Conservation (phyloP, 169 alveolate genomes). For the Plasmodium cynomolgi region DNA sequence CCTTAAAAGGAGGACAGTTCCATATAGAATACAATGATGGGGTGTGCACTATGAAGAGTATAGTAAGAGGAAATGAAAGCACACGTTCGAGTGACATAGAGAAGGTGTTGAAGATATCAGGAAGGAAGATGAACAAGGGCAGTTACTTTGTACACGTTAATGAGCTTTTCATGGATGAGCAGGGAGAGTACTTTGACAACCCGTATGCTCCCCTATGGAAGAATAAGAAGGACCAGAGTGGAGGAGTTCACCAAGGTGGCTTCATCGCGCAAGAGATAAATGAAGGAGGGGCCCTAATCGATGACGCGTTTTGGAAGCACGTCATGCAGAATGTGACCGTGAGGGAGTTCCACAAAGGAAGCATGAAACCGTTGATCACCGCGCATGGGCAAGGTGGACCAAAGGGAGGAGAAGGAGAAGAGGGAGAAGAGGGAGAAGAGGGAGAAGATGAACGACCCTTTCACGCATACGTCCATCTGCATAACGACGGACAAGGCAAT, state of each 20-base stretch:
- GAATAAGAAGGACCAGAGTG: not conserved
- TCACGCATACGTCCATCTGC: not conserved
- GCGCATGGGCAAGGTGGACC: not conserved
- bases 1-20: slow-evolving; percentile 1
- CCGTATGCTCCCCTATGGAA: not conserved
- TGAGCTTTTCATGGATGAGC: not conserved
- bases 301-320: not conserved
- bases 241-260: not conserved
- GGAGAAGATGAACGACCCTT: not conserved
- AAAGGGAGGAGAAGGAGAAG: not conserved
- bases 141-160: not conserved
- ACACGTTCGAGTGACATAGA: not conserved
- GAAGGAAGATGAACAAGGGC: not conserved
- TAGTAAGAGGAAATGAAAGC: not conserved
- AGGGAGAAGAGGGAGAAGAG: not conserved
- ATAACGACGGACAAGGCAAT: slow-evolving; percentile 8
- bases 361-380: not conserved
- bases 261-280: not conserved
- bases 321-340: not conserved
- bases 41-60: not conserved
- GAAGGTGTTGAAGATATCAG: not conserved
- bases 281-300: not conserved
- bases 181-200: not conserved
- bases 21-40: not conserved
- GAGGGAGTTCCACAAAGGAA: not conserved